phyloP scores from a whole-genome alignment of 768 basidiomycete species.

The Coprinopsis marcescibilis region DNA sequence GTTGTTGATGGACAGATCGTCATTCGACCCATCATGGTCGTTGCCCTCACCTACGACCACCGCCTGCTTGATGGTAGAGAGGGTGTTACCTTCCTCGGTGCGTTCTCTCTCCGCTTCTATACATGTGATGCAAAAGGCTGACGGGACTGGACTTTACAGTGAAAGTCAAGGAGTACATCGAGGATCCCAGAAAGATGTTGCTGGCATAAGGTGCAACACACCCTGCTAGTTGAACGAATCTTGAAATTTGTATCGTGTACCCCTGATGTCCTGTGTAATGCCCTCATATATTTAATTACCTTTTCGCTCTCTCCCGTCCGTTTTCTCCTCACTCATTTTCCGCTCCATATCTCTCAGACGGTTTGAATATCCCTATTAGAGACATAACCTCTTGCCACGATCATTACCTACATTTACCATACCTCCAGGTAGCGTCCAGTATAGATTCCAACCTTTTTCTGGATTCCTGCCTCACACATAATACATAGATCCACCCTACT shows the following conservation, averaged over 20 bases:
- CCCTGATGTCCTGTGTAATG: neutral
- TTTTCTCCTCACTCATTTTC: no score
- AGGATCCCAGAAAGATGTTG: constrained; percentile 92
- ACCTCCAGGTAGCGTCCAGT: no score
- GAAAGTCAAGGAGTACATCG: constrained; percentile 88
- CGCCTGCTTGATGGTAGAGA: constrained; percentile 93
- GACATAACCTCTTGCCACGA: no score
- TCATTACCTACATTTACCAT: no score
- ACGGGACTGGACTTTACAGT: constrained; percentile 37
- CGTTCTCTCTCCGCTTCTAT: constrained; percentile 24
- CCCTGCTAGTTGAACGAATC: no score
- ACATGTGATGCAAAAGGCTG: neutral
- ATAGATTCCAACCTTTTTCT: neutral
- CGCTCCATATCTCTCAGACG: no score
- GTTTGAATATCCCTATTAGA: no score
- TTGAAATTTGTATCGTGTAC: neutral
- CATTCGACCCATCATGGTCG: constrained; percentile 94
- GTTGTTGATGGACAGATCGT: constrained; percentile 95
- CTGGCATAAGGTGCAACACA: constrained; percentile 44
- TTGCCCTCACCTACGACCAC: constrained; percentile 94
- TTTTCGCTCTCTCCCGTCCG: no score
- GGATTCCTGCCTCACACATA: neutral
- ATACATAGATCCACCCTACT: neutral
- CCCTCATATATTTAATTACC: neutral
- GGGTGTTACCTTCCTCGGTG: constrained; percentile 95